Conservation (phyloP, 2,329 filamentous ascomycete genomes). For the Diaporthe destruens region DNA sequence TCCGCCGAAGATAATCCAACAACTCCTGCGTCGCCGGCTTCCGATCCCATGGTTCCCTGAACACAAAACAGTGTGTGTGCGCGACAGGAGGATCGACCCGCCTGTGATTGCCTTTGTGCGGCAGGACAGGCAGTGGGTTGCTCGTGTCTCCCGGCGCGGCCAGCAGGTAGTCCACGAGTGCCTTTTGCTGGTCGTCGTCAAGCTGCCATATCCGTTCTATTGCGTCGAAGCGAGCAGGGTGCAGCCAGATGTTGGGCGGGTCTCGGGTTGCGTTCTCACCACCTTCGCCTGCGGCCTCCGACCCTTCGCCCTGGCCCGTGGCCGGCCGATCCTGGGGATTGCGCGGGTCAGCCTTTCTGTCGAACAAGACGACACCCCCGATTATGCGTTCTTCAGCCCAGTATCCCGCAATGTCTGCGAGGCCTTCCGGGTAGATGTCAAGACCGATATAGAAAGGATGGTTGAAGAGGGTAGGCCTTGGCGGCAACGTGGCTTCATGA, state of each 20-base stretch:
- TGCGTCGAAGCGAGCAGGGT: constrained; percentile 21
- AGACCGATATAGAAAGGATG: constrained; percentile 47
- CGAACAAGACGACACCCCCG: constrained; percentile 47
- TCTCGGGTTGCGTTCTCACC: no score
- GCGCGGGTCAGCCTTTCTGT: constrained; percentile 40
- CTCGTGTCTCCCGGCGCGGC: constrained; percentile 31
- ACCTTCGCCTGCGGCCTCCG: no score
- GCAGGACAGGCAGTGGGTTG: constrained; percentile 43
- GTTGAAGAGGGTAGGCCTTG: constrained; percentile 46
- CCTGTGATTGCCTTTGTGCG: constrained; percentile 41
- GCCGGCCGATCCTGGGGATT: constrained; percentile 11
- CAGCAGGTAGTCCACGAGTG: constrained; percentile 45
- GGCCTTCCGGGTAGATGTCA: constrained; percentile 49
- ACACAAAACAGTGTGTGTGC: constrained; percentile 45
- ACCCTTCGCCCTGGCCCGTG: background rate
- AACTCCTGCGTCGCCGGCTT: constrained; percentile 29
- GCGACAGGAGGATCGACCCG: constrained; percentile 48
- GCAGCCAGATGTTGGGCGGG: constrained; percentile 27
- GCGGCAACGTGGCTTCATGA: background rate
- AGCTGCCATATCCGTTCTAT: constrained; percentile 46
- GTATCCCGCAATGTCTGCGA: constrained; percentile 48
- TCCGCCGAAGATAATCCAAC: background rate
- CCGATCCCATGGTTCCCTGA: constrained; percentile 49
- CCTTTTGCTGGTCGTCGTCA: constrained; percentile 44
- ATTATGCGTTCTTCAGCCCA: constrained; percentile 49